These are phyloP conservation scores for Talaromyces sp. DNA, from an alignment of 2,329 filamentous ascomycete genomes.

Conservation along the genomic window DNA sequence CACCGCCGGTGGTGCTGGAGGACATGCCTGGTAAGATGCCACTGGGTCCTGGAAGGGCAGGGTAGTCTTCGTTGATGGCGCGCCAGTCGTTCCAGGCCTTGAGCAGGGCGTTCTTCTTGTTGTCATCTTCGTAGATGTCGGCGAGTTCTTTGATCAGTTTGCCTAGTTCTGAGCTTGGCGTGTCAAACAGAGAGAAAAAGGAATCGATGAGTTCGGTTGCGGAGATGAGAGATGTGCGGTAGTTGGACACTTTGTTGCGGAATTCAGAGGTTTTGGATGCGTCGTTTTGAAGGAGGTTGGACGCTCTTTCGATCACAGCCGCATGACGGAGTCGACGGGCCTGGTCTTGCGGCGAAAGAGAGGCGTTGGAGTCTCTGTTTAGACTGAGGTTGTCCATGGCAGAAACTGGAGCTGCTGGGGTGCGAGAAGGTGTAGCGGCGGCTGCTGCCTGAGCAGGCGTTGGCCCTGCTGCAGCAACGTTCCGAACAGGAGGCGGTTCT, in stretches of 20 bases:
- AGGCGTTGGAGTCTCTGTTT: conserved; percentile 22
- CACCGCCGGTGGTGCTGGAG: conserved; percentile 51
- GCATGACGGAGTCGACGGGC: conserved; percentile 74
- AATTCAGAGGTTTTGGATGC: conserved; percentile 69
- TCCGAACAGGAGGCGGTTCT: conserved; percentile 42
- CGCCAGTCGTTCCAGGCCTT: conserved; percentile 94
- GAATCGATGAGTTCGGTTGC: conserved; percentile 76
- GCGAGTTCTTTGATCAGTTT: conserved; percentile 87
- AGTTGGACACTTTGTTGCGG: conserved; percentile 72
- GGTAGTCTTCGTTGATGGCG: conserved; percentile 93
- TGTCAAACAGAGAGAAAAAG: conserved; percentile 83
- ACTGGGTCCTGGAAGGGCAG: conserved; percentile 70
- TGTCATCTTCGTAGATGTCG: conserved; percentile 81
- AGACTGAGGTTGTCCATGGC: conserved; percentile 51
- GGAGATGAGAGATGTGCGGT: conserved; percentile 62
- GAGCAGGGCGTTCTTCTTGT: conserved; percentile 66
- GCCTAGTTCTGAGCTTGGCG: conserved; percentile 71
- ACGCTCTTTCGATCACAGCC: conserved; percentile 79
- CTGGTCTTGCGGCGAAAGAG: conserved; percentile 68
- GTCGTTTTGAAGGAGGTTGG: conserved; percentile 74
- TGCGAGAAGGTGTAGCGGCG: conserved; percentile 5
- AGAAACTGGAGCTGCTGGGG: conserved; percentile 24
- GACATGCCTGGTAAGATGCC: conserved; percentile 58
- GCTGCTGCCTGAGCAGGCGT: conserved; percentile 17
- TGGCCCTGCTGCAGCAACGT: conserved; percentile 31